A percentile compares a stretch with the other conserved stretches of the same genome.
Evolutionary conservation across 768 basidiomycete species (phyloP).

Genomic region (Russula sp.): DNA sequence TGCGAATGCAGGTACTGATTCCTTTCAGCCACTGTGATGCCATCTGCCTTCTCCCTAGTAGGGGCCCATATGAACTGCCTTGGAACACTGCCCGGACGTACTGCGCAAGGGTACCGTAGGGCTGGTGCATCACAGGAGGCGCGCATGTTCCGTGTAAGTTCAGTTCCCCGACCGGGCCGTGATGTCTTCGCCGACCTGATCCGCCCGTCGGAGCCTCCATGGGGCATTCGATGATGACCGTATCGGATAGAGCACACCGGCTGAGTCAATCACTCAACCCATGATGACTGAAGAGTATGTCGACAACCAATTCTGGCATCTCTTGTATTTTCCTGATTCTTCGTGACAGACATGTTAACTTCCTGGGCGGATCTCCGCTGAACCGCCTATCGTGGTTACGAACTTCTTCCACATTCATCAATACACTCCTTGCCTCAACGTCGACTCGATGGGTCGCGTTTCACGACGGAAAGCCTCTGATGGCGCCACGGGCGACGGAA

Average conservation of each 20-base stretch:
- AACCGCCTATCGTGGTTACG: constrained; percentile 84
- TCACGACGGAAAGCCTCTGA: constrained; percentile 67
- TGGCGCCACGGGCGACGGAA: constrained; percentile 39
- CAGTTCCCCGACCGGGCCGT: constrained; percentile 18
- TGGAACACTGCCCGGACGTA: constrained; percentile 1
- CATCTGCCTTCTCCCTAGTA: constrained; percentile 13
- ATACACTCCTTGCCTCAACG: constrained; percentile 57
- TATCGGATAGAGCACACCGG: constrained; percentile 1
- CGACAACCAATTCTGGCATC: constrained; percentile 11
- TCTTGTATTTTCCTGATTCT: constrained; percentile 18
- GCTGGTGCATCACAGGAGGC: not conserved
- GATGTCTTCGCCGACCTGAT: constrained; percentile 5
- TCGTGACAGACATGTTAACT: constrained; percentile 45
- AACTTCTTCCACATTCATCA: constrained; percentile 70
- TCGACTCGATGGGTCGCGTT: constrained; percentile 77
- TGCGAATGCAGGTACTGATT: constrained; percentile 1
- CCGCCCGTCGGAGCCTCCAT: constrained; percentile 10
- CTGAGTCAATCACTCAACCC: constrained; percentile 6
- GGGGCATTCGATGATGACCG: not conserved
- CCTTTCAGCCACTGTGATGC: not conserved
- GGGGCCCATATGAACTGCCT: constrained; percentile 6
- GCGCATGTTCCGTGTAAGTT: constrained; percentile 15
- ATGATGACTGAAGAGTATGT: constrained; percentile 31
- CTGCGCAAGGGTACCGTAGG: not conserved
- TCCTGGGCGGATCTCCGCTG: constrained; percentile 62